Evolutionary conservation across 805 yeast genomes (phyloP).

Genomic region (Komagataella phaffii): DNA sequence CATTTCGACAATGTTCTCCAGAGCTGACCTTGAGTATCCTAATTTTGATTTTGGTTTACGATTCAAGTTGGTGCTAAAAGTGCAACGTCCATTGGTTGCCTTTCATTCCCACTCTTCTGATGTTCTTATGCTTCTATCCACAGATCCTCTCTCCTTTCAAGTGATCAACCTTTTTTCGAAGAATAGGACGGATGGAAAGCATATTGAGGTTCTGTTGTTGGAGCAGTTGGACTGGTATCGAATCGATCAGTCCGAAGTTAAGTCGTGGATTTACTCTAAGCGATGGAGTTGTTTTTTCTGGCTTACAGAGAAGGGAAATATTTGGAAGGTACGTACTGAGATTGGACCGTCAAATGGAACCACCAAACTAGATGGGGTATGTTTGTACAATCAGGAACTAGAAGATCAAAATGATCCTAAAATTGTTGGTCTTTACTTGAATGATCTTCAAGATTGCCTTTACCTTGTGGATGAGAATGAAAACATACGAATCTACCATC

Average conservation of each 20-base stretch:
- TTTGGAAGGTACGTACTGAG: conserved; percentile 13
- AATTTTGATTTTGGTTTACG: conserved; percentile 18
- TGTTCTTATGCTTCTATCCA: conserved; percentile 13
- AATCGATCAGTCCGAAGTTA: conserved; percentile 6
- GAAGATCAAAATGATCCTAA: conserved; percentile 1
- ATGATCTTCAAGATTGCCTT: conserved; percentile 24
- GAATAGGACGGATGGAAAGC: conserved; percentile 10
- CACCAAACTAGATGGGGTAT: not conserved
- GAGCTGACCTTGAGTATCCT: conserved; percentile 13
- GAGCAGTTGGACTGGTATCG: conserved; percentile 20
- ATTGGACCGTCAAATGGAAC: not conserved
- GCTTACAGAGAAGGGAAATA: conserved; percentile 15
- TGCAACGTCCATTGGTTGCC: conserved; percentile 18
- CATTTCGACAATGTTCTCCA: conserved; percentile 12
- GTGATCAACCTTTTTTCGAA: conserved; percentile 11
- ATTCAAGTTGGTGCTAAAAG: conserved; percentile 19
- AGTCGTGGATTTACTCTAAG: conserved; percentile 8
- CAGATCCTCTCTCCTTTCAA: conserved; percentile 21
- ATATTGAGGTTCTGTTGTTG: conserved; percentile 14
- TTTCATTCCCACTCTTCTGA: conserved; percentile 12
- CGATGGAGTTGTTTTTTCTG: conserved; percentile 16
- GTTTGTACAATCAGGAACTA: not conserved
- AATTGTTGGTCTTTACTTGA: conserved; percentile 19
- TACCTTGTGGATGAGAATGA: conserved; percentile 26
- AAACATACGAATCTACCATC: conserved; percentile 19